These are phyloP conservation scores for Hortiboletus flavorubellus DNA, from an alignment of 768 basidiomycete species.

Conservation along the genomic window DNA sequence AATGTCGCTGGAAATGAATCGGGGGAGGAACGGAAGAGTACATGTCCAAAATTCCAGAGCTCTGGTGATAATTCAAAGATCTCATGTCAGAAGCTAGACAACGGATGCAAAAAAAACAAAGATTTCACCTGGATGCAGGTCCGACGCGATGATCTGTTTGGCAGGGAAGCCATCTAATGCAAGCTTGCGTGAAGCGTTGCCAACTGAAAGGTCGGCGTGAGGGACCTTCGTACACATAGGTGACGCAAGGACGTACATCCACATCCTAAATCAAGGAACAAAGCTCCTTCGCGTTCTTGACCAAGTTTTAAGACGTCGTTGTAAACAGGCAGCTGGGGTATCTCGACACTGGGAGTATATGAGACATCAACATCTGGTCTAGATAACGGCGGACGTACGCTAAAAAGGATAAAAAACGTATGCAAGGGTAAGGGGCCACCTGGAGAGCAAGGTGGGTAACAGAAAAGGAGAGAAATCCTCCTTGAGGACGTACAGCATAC, in stretches of 20 bases:
- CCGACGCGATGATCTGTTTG: conserved; percentile 37
- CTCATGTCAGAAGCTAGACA: not conserved
- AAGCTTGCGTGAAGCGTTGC: conserved; percentile 39
- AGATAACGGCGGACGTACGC: conserved; percentile 3
- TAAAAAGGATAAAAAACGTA: conserved; percentile 17
- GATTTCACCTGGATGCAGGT: conserved; percentile 35
- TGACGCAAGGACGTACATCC: conserved; percentile 32
- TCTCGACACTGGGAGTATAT: conserved; percentile 12
- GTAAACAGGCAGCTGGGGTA: conserved; percentile 21
- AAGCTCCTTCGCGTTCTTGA: conserved; percentile 32
- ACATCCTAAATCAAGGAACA: conserved; percentile 46
- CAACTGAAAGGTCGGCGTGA: conserved; percentile 27
- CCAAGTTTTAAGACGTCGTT: conserved; percentile 34
- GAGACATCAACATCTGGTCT: not conserved
- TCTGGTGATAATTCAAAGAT: conserved; percentile 30
- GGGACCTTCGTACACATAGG: not conserved
- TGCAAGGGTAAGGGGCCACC: conserved; percentile 22
- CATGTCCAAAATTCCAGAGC: conserved; percentile 62
- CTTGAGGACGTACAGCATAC: conserved; percentile 25
- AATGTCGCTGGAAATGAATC: conserved; percentile 54
- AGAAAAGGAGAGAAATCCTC: not conserved
- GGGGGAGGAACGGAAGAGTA: conserved; percentile 52
- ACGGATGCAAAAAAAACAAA: not conserved
- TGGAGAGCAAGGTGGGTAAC: not conserved
- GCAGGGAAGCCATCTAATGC: conserved; percentile 42